A percentile compares a stretch with the other conserved stretches of the same genome.
phyloP scores from a whole-genome alignment of 2,329 filamentous ascomycete species.

The Pseudomassariella vexata region DNA sequence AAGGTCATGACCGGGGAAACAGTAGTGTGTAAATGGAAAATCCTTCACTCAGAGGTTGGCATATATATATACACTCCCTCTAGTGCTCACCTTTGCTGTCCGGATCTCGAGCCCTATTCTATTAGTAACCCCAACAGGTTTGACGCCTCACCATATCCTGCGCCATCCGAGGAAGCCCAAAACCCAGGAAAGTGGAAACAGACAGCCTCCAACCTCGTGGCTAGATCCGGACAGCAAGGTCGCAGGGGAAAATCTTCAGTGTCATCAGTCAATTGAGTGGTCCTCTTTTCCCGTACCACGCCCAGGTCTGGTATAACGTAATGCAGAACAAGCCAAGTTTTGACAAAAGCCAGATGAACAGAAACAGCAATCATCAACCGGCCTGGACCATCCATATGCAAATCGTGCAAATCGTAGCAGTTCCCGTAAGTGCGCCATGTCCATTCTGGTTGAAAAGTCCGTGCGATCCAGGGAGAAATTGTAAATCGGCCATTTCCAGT shows the following conservation, averaged over 20 bases:
- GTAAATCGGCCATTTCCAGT: slow-evolving; percentile 13
- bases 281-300: slow-evolving; percentile 23
- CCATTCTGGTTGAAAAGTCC: slow-evolving; percentile 23
- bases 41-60: slow-evolving; percentile 36
- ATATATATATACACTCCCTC: slow-evolving; percentile 47
- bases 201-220: slow-evolving; percentile 20
- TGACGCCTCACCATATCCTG: slow-evolving; percentile 22
- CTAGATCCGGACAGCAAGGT: slow-evolving; percentile 35
- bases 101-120: slow-evolving; percentile 34
- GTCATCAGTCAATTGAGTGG: slow-evolving; percentile 14
- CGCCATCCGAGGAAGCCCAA: slow-evolving; percentile 21
- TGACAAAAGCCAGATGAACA: slow-evolving; percentile 19
- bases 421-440: slow-evolving; percentile 23
- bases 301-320: slow-evolving; percentile 21
- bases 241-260: slow-evolving; percentile 24
- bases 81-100: slow-evolving; percentile 50
- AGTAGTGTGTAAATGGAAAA: slow-evolving; percentile 18
- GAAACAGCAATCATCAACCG: slow-evolving; percentile 21
- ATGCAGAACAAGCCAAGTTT: slow-evolving; percentile 18
- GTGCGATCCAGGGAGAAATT: slow-evolving; percentile 10
- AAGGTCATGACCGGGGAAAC: slow-evolving; percentile 8
- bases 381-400: slow-evolving; percentile 25
- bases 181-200: slow-evolving; percentile 20
- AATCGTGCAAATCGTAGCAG: slow-evolving; percentile 19
- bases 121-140: slow-evolving; percentile 24